These are phyloP conservation scores for Chytriomyces sp. DNA, from an alignment of 192 early-diverging fungal genomes.

Conservation along the genomic window DNA sequence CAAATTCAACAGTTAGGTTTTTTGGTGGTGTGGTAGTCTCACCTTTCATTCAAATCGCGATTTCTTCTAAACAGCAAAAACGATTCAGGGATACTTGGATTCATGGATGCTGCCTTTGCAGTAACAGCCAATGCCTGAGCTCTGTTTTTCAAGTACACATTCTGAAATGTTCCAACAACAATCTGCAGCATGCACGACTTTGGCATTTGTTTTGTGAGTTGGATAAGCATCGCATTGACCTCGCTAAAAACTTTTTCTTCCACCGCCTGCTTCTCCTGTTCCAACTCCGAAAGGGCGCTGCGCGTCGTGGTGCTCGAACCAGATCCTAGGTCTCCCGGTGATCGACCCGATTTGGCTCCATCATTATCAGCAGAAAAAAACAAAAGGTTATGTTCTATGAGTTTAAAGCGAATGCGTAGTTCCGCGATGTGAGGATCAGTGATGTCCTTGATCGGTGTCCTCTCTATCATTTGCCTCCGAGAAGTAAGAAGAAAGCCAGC, in stretches of 20 bases:
- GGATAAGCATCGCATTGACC: slow-evolving; percentile 19
- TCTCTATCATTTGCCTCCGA: slow-evolving; percentile 30
- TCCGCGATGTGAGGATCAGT: slow-evolving; percentile 32
- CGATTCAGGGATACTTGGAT: slow-evolving; percentile 36
- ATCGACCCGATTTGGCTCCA: slow-evolving; percentile 5
- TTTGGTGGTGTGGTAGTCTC: neutral
- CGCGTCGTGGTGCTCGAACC: neutral
- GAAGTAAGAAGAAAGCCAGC: slow-evolving; percentile 17
- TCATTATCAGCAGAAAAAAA: slow-evolving; percentile 24
- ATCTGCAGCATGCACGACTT: slow-evolving; percentile 39
- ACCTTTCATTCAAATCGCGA: slow-evolving; percentile 42
- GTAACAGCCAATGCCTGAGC: slow-evolving; percentile 38
- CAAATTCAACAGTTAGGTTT: neutral
- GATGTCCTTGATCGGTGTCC: slow-evolving; percentile 3
- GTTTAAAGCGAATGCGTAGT: slow-evolving; percentile 32
- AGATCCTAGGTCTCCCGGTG: slow-evolving; percentile 6
- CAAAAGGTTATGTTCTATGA: slow-evolving; percentile 28
- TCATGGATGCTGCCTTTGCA: slow-evolving; percentile 33
- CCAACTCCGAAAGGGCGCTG: neutral
- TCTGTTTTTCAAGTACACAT: slow-evolving; percentile 42
- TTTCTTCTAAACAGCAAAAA: slow-evolving; percentile 42
- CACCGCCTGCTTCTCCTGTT: neutral
- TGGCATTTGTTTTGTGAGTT: slow-evolving; percentile 24
- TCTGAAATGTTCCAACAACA: slow-evolving; percentile 40
- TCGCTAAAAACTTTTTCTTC: slow-evolving; percentile 23